Base-by-base conservation (phyloP, 345 rosid genomes). In the Syzygium aromaticum region DNA sequence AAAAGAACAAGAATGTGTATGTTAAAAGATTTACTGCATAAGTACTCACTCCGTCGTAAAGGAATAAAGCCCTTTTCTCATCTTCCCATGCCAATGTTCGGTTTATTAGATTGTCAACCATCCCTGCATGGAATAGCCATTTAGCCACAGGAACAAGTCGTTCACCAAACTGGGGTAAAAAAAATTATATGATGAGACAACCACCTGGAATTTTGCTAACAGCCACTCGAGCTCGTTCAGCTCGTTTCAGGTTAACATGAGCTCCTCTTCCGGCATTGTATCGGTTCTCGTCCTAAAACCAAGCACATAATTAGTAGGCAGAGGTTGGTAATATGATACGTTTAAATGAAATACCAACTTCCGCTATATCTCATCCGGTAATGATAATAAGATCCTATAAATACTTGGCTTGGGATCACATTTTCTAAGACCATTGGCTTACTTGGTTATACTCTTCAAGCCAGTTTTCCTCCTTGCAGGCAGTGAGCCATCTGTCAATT, bases 391-490 rank as follows among this genome's bases (percentile, higher is more conserved):
- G 49, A 73, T 49, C 33, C 12, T 2, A 33, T 33, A 67, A 67
- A 11, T 17, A 67, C 21, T 64, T 33, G 78, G 78, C 46, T 30
- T 33, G 23, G 78, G 38, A 67, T 67, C 38, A 38, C 78, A 33
- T 46, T 52, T 30, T 86, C 77, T 28, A 16, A 15, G 54, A 30
- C 59, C 22, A 73, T 22, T 67, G 84, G 80, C 93, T 91, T 90
- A 98, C 99, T 90, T 87, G 96, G 89, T 92, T 95, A 89, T 98
- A 98, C 86, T 95, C 97, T 92, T 98, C 99, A 84, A 98, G 94
- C 99, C 99, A 98, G 87, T 94, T 96, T 84, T 98, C 99, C 88
- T 96, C 99, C 90, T 98, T 98, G 85, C 98, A 96, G 57, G 98
- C 99, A 23, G 91, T 93, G 64, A 98, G 99, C 99, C 99, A 98